Conservation (phyloP, 306 rosid species). For the Vigna trinervia region DNA sequence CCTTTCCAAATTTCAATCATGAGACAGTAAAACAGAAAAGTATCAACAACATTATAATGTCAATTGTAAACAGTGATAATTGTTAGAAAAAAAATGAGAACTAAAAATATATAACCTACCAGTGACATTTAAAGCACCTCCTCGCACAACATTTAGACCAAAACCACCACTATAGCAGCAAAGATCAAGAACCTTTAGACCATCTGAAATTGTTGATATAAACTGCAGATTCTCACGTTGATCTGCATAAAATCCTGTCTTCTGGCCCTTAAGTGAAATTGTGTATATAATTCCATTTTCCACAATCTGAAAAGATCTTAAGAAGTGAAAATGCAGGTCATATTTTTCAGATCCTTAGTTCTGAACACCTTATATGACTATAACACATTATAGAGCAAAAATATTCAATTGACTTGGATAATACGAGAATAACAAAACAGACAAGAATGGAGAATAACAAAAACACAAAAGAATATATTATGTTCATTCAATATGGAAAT, state of each 20-base stretch:
- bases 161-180: conserved; percentile 97
- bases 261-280: too few species aligned
- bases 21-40: conserved; percentile 25
- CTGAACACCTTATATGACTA: too few species aligned
- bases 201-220: conserved; percentile 75
- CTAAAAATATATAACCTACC: conserved; percentile 57
- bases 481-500: too few species aligned
- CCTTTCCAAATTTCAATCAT: conserved; percentile 27
- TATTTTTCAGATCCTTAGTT: too few species aligned
- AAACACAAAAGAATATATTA: too few species aligned
- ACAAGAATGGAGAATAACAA: too few species aligned
- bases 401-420: too few species aligned
- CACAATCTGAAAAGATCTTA: too few species aligned
- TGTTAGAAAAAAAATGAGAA: neutral
- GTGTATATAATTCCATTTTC: too few species aligned
- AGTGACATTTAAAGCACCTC: conserved; percentile 82
- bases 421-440: too few species aligned
- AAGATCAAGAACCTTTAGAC: conserved; percentile 83
- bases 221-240: conserved; percentile 86
- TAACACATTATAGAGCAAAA: too few species aligned
- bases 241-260: conserved; percentile 65
- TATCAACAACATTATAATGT: conserved; percentile 11
- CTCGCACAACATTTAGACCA: conserved; percentile 78
- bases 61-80: conserved; percentile 20
- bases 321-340: too few species aligned